Evolutionary conservation across 2,329 filamentous ascomycete species (phyloP), one percentile per base, ranked within the genome.

Genomic region (Periconia macrospinosa): DNA sequence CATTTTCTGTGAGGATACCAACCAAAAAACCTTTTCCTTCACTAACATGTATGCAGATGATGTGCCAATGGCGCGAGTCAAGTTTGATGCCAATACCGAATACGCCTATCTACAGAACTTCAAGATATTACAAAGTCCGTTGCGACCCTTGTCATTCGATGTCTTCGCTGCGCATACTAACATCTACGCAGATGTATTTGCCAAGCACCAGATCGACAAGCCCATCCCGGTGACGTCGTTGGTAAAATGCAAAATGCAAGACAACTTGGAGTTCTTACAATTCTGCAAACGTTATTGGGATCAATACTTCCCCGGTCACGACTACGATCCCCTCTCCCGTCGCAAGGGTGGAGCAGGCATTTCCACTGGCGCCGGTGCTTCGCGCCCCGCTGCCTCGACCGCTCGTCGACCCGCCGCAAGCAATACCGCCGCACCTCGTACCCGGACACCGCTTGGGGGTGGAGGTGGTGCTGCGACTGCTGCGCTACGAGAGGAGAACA

Each of bases 191-290:
- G 93, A 92, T 75, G 83, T 84, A 61, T 97, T 97, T 72, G 82
- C 86, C 58, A 90, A 89, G 76, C 92, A 97, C 78, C 81, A 86
- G 60, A 84, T 99, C 79, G 92, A 97, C 68, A 92, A 92, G 74
- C 88, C 89, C 27, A 87, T 99, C 66, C 91, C 91, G 55, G 91
- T 97, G 73, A 86, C 96, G 75, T 81, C 84, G 54, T 86, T 99
- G 55, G 86, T 94, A 68, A 99, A 97, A 78, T 99, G 94, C 83
- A 97, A 96, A 82, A 99, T 99, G 93, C 94, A 99, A 83, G 94
- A 99, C 77, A 99, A 99, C 80, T 89, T 99, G 67, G 94, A 97
- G 73, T 99, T 99, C 75, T 82, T 99, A 56, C 94, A 99, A 79
- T 99, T 92, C 89, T 88, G 88, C 55, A 99, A 99, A 84, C 83